Conservation (phyloP, 495 filamentous ascomycete species). For the Aspergillus cavernicola region DNA sequence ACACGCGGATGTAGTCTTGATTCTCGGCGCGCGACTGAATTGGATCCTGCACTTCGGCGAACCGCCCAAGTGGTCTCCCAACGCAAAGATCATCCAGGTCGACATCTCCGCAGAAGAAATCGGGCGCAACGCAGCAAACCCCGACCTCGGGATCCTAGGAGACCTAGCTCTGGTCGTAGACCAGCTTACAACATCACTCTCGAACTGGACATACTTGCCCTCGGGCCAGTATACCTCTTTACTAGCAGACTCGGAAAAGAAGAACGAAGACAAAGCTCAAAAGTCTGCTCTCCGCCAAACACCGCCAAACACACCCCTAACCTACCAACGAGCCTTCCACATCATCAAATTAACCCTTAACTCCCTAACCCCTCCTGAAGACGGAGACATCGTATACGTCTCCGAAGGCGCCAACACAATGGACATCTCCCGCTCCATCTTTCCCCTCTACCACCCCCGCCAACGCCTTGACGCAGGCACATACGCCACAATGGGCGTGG, state of each 20-base stretch:
- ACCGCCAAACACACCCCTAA: constrained; percentile 41
- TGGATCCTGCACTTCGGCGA: constrained; percentile 65
- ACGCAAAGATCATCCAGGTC: constrained; percentile 55
- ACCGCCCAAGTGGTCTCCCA: constrained; percentile 53
- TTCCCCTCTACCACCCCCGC: constrained; percentile 55
- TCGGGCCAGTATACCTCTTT: constrained; percentile 32
- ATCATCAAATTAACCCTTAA: constrained; percentile 49
- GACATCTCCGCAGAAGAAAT: constrained; percentile 58
- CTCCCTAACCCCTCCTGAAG: constrained; percentile 33
- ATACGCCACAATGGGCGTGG: constrained; percentile 67
- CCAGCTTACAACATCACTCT: constrained; percentile 41
- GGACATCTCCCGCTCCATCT: constrained; percentile 62
- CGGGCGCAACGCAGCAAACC: constrained; percentile 44
- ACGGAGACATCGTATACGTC: constrained; percentile 56
- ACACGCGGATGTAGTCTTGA: constrained; percentile 55
- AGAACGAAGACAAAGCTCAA: constrained; percentile 45
- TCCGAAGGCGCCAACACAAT: constrained; percentile 68
- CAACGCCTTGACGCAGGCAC: constrained; percentile 62
- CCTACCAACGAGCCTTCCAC: constrained; percentile 53
- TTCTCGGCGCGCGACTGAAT: constrained; percentile 59
- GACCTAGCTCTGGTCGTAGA: constrained; percentile 51
- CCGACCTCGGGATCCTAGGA: constrained; percentile 47
- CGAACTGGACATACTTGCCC: constrained; percentile 43
- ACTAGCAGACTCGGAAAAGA: constrained; percentile 35
- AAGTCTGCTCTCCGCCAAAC: constrained; percentile 34